Conservation (phyloP, 306 rosid species). For the Citrullus amarus region DNA sequence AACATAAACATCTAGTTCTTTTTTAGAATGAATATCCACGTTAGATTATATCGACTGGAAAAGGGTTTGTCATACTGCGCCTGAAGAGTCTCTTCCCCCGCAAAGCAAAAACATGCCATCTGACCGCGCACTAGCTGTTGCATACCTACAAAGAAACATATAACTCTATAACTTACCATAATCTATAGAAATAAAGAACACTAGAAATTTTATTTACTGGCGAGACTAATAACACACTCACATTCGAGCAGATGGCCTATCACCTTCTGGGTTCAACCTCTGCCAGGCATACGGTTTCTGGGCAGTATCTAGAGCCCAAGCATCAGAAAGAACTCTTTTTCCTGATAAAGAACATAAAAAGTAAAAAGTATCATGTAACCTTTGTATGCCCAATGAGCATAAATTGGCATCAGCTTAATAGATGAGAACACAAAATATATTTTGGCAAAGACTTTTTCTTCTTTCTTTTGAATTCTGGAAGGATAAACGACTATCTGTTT, state of each 20-base stretch:
- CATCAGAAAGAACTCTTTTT: slow-evolving; percentile 81
- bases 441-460: neutral
- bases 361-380: neutral
- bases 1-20: neutral
- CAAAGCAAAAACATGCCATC: slow-evolving; percentile 99
- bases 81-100: slow-evolving; percentile 96
- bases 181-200: slow-evolving; percentile 1
- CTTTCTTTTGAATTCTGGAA: neutral
- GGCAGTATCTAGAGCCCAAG: slow-evolving; percentile 96
- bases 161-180: slow-evolving; percentile 5
- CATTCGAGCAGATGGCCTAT: slow-evolving; percentile 98
- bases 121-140: slow-evolving; percentile 97
- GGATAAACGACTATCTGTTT: neutral
- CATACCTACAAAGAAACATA: slow-evolving; percentile 68
- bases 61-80: slow-evolving; percentile 51
- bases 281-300: slow-evolving; percentile 96
- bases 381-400: neutral
- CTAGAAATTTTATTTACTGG: slow-evolving; percentile 4
- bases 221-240: slow-evolving; percentile 33
- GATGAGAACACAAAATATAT: neutral
- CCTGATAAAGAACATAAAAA: slow-evolving; percentile 33
- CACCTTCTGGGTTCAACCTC: slow-evolving; percentile 90
- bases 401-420: neutral
- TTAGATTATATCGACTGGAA: neutral
- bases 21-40: neutral